These are phyloP conservation scores for Cronartium ribicola DNA, from an alignment of 1,284 basidiomycete species.

Conservation along the genomic window DNA sequence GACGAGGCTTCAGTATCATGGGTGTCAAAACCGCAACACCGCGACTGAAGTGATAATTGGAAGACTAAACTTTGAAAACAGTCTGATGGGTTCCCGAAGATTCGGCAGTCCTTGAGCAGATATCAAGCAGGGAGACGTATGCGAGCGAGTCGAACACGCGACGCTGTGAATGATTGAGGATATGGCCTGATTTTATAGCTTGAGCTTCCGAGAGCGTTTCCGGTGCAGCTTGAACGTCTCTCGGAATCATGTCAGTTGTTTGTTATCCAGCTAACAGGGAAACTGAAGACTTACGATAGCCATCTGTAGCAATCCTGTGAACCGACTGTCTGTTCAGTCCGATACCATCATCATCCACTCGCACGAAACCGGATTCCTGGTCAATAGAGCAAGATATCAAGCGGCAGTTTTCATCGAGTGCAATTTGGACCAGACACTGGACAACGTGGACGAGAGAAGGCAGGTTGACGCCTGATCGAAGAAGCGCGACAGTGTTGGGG, in stretches of 20 bases:
- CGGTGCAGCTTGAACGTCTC: too few species aligned
- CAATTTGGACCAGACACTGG: not conserved
- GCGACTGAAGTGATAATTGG: not conserved
- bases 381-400: not conserved
- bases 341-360: not conserved
- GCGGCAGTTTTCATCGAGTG: not conserved
- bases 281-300: too few species aligned
- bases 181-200: not conserved
- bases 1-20: not conserved
- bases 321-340: not conserved
- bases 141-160: slow-evolving; percentile 11
- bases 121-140: slow-evolving; percentile 23
- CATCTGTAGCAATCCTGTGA: too few species aligned
- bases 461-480: not conserved
- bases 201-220: too few species aligned
- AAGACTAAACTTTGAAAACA: slow-evolving; percentile 10
- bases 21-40: not conserved
- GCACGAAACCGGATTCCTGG: not conserved
- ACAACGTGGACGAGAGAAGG: not conserved
- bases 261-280: too few species aligned
- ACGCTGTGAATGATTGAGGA: slow-evolving; percentile 5
- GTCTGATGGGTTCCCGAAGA: slow-evolving; percentile 22
- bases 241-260: too few species aligned
- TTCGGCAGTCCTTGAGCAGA: slow-evolving; percentile 11
- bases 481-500: not conserved